A percentile compares a stretch with the other conserved stretches of the same genome.
phyloP scores from a whole-genome alignment of 768 basidiomycete species.

The Pleurotus citrinopileatus region DNA sequence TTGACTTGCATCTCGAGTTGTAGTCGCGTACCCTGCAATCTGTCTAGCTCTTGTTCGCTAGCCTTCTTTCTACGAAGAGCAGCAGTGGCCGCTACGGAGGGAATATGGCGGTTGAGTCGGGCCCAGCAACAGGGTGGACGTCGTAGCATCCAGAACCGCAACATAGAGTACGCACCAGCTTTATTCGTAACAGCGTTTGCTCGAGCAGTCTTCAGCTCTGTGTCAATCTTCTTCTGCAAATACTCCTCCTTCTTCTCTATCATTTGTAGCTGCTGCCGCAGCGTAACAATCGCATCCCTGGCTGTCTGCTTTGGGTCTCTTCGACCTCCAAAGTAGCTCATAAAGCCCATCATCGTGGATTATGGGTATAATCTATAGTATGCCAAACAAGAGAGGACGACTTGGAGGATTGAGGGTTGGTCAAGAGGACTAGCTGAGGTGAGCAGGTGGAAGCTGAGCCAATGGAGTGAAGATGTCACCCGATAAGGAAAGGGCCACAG shows the following conservation, averaged over 20 bases:
- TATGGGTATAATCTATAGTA: not conserved
- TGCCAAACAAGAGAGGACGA: not conserved
- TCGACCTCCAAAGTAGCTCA: conserved; percentile 87
- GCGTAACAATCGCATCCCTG: conserved; percentile 87
- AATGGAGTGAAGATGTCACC: conserved; percentile 3
- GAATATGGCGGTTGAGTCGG: not conserved
- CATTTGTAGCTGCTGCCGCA: conserved; percentile 93
- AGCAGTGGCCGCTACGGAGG: conserved; percentile 69
- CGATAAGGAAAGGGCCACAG: conserved; percentile 1
- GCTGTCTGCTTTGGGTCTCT: conserved; percentile 83
- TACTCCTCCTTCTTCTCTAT: conserved; percentile 99
- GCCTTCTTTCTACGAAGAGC: conserved; percentile 94
- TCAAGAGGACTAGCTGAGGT: not conserved
- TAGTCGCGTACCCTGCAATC: conserved; percentile 78
- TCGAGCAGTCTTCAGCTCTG: conserved; percentile 88
- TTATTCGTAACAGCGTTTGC: conserved; percentile 94
- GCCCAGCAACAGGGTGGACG: not conserved
- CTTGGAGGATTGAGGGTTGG: not conserved
- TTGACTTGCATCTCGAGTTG: conserved; percentile 97
- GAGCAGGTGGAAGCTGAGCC: not conserved
- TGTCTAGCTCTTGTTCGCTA: conserved; percentile 82
- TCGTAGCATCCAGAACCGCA: not conserved
- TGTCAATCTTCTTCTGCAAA: conserved; percentile 94
- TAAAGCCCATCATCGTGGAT: conserved; percentile 68
- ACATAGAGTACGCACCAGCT: conserved; percentile 57